Percentiles rank a stretch among this genome's conserved stretches.
Conservation (phyloP, 2,329 filamentous ascomycete genomes). For the Talaromyces piceae region DNA sequence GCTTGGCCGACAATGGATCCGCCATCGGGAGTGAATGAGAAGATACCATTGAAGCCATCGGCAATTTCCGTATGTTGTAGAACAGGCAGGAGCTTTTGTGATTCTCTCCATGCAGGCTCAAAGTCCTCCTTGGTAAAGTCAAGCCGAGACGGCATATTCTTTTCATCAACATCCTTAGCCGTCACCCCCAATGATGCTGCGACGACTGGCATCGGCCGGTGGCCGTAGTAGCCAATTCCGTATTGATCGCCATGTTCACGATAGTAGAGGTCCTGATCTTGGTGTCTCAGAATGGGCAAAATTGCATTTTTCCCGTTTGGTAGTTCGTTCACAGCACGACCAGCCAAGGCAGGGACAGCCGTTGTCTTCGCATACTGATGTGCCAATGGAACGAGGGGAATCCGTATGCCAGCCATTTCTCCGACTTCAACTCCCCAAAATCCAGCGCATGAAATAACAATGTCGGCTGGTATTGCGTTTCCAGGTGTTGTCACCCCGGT, state of each 20-base stretch:
- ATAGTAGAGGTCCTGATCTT: conserved; percentile 59
- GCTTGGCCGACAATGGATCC: conserved; percentile 53
- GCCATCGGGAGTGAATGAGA: conserved; percentile 60
- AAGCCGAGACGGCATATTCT: conserved; percentile 57
- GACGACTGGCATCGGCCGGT: conserved; percentile 53
- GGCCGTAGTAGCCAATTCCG: conserved; percentile 59
- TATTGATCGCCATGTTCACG: conserved; percentile 56
- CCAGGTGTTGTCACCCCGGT: conserved; percentile 49
- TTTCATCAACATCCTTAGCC: conserved; percentile 47
- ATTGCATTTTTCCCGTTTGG: conserved; percentile 42
- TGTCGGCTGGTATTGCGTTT: conserved; percentile 49
- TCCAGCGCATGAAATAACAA: conserved; percentile 56
- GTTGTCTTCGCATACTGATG: conserved; percentile 60
- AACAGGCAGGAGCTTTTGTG: conserved; percentile 47
- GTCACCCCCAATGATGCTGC: conserved; percentile 50
- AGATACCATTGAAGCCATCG: conserved; percentile 59
- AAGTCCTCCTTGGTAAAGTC: conserved; percentile 56
- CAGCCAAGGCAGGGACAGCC: conserved; percentile 39
- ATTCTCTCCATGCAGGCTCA: conserved; percentile 52
- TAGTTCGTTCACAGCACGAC: conserved; percentile 30
- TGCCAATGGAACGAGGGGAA: conserved; percentile 54
- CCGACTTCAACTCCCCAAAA: conserved; percentile 62
- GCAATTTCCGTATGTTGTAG: conserved; percentile 46
- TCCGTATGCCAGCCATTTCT: conserved; percentile 50
- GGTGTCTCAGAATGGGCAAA: conserved; percentile 54